Base-by-base conservation (phyloP, 2,329 filamentous ascomycete species). In the Epichloe sylvatica region DNA sequence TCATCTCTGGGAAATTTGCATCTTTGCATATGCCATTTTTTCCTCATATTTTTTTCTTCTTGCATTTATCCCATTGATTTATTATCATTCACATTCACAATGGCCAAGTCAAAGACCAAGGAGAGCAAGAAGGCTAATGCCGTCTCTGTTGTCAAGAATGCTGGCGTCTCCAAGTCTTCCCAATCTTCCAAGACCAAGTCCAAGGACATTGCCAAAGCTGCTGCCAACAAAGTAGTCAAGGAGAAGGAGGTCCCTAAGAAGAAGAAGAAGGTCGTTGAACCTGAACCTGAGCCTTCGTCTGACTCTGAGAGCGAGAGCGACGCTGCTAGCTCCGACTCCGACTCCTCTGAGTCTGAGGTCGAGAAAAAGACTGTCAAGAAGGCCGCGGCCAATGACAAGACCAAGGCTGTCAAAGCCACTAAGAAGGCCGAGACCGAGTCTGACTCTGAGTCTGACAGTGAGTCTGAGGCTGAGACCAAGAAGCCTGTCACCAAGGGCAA, bases 41-140 rank as follows among this genome's bases (percentile, higher is more conserved):
- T 21, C 23, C 25, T 19, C 37, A 34, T 4, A 21, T 35, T 43
- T 38, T 8, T 3, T 17, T 15, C 30, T 13, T 17, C 5, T 19
- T 5, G 11, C 7, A 34, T 44, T 9, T 1, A 35, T 40, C 17
- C 38, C 7, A 13, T 13, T 13, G 19, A 36, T 37, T 38, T n/a
- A 41, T 8, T 33, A 46, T 39, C 21, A 37, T 15, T 12, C 37
- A 11, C 2, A 19, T 21, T 40, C 17, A 43, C 58, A 67, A 84
- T 84, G 81, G 79, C 73, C 66, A 84, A 84, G 70, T 69, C 73
- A 49, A 84, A 84, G 72, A 75, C 81, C 63, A 70, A 69, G 65
- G 63, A 66, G 51, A 63, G 72, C 65, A 77, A 70, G 65, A 64
- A 74, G 64, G 72, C 67, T 57, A 78, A 78, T 70, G 62, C 74